Base-by-base conservation (phyloP, 805 yeast genomes). In the Saccharomycopsis sp. region DNA sequence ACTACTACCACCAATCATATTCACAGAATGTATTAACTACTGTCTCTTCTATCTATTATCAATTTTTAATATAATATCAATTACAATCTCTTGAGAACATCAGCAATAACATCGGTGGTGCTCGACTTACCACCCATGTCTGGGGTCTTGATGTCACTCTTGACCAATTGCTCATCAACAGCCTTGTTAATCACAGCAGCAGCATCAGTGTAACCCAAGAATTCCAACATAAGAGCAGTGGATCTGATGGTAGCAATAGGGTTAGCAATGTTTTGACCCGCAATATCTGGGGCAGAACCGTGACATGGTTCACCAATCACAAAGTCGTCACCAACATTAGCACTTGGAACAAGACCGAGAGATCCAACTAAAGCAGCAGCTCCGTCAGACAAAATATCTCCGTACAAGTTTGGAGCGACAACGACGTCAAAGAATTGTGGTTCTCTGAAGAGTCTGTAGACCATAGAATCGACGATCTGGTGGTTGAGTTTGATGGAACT, bases 221-320 rank as follows among this genome's bases (percentile, higher is more conserved):
- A 93, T 77, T 94, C 98, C 73, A 94, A 83, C 96, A 94, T 86
- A 72, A 94, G 80, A 58, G 98, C 99, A 60, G 97, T 86, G 34
- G 99, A 94, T 77, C 99, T 86, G 71, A 94, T 93, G 55, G 99
- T 94, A 58, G 99, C 99, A 69, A 94, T 85, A 64, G 99, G 99
- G 81, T 93, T 93, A 56, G 97, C 82, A 67, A 90, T 89, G 68
- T 94, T 94, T 74, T 81, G 85, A 67, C 99, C 99, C 72, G 92
- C 97, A 65, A 94, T 94, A 73, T 94, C 99, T 58, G 99, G 99
- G 57, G 99, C 99, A 58, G 97, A 89, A 62, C 99, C 99, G 76
- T 94, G 99, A 72, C 97, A 92, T 70, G 99, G 99, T 77, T 94
- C 99, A 72, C 99, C 99, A 70, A 94, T 90, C 63, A 96, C 97